Base-by-base conservation (phyloP, 2,329 filamentous ascomycete genomes). In the Fonsecaea multimorphosa region DNA sequence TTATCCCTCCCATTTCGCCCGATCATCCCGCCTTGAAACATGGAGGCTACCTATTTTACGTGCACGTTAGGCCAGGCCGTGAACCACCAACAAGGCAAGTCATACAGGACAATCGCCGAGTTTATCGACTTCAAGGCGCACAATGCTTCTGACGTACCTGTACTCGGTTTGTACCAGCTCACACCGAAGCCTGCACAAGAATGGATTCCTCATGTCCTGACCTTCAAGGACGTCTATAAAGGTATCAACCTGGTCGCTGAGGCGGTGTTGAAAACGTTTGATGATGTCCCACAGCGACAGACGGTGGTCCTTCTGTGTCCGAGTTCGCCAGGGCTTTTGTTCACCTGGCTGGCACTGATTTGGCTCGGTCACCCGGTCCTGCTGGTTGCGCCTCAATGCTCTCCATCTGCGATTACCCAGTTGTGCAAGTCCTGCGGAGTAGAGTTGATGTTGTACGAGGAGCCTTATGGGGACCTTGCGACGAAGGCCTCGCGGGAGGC, bases 311-410 rank as follows among this genome's bases (percentile, higher is more conserved):
- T 90, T 9, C 73, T 90, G 0, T 85, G 83, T 64, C 79, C 82
- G 0, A 89, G 86, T 70, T 85, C 83, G 0, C 73, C 82, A 0
- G 81, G 85, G 9, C 88, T 90, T 61, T 76, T 89, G 0, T 79
- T 88, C 58, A 81, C 82, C 0, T 89, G 86, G 86, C 77, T 89
- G 1, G 87, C 81, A 0, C 76, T 89, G 46, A 84, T 88, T 73
- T 78, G 81, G 9, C 71, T 86, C 49, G 87, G 87, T 0, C 79
- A 81, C 69, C 78, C 82, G 0, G 84, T 86, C 1, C 73, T 90
- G 16, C 75, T 89, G 4, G 79, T 89, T 40, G 86, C 87, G 76
- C 83, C 84, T 9, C 81, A 85, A 68, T 74, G 83, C 46, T 76
- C 78, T 29, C 66, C 75, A 0, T 74, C 72, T 5, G 85, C 84